Base-by-base conservation (phyloP, 768 basidiomycete species). In the Cytidiella melzeri region DNA sequence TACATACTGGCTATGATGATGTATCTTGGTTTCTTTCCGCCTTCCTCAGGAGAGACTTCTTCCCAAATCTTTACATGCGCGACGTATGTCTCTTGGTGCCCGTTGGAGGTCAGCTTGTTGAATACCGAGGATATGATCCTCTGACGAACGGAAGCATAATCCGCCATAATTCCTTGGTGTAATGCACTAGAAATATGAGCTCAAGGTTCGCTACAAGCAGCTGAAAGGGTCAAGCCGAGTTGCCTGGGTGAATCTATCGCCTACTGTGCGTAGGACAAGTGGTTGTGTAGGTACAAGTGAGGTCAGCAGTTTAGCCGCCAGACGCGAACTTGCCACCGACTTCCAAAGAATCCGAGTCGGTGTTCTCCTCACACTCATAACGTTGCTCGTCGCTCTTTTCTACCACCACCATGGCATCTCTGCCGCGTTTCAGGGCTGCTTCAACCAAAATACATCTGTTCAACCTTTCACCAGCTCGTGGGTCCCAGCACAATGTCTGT, bases 31-130 rank as follows among this genome's bases (percentile, higher is more conserved):
- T 98, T 98, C 63, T 70, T 75, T 19, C 79, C 83, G 11, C 79
- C 81, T 9, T 79, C 79, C 50, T 87, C 87, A 37, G 70, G 60
- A 6, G 76, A 76, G 40, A 79, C 76, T 57, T 95, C 91, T 69
- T 98, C 95, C 83, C 84, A 92, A 24, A 97, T 91, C 74, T 94
- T 96, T 65, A 95, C 58, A 68, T 94, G 93, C 34, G 83, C 76
- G 50, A 94, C 81, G 64, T 96, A 94, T 18, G 75, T 75, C 65
- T 96, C 92, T 51, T 83, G 84, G 0, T 82, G 68, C 41, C 69
- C 84, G 51, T 72, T 69, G 12, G 79, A 78, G 61, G 80, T 84
- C 50, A 83, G 75, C 59, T 77, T 80, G 23, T 81, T 79, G 69
- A 96, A 95, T 7, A 93, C 84, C 4, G 92, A 93, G 1, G 77